phyloP scores from a whole-genome alignment of 495 filamentous ascomycete species.

The Neurospora sp. region DNA sequence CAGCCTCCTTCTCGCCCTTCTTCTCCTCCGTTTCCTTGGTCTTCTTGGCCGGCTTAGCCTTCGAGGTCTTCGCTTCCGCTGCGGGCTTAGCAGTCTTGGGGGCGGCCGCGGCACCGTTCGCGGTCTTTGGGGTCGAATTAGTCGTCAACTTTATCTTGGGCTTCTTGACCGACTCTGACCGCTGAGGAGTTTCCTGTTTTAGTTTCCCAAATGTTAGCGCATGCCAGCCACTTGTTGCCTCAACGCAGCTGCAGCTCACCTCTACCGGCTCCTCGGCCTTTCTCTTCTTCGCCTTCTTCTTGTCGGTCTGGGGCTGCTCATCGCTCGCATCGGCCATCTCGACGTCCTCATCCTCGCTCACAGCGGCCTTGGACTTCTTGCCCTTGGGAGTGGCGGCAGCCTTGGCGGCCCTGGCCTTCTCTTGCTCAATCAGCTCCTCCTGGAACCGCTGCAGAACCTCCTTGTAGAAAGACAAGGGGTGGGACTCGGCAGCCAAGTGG shows the following conservation, averaged over 20 bases:
- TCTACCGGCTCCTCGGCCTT: slow-evolving; percentile 60
- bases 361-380: slow-evolving; percentile 39
- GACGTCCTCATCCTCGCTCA: slow-evolving; percentile 54
- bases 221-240: slow-evolving; percentile 6
- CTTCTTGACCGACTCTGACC: slow-evolving; percentile 57
- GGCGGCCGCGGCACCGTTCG: slow-evolving; percentile 38
- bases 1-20: slow-evolving; percentile 46
- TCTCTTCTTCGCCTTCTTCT: slow-evolving; percentile 58
- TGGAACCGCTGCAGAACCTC: slow-evolving; percentile 56
- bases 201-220: slow-evolving; percentile 21
- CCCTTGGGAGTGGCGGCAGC: slow-evolving; percentile 54
- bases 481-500: slow-evolving; percentile 56
- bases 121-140: slow-evolving; percentile 39
- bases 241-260: slow-evolving; percentile 34
- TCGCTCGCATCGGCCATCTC: slow-evolving; percentile 63
- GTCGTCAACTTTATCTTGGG: slow-evolving; percentile 52
- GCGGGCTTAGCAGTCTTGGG: slow-evolving; percentile 40
- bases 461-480: slow-evolving; percentile 70
- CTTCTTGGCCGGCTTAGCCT: slow-evolving; percentile 52
- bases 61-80: slow-evolving; percentile 44
- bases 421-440: slow-evolving; percentile 48
- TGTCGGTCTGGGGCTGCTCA: slow-evolving; percentile 37
- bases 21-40: slow-evolving; percentile 53
- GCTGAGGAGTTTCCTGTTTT: slow-evolving; percentile 46
- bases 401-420: slow-evolving; percentile 52